Evolutionary conservation across 2,329 filamentous ascomycete genomes (phyloP).

Genomic region (Huntiella moniliformis): DNA sequence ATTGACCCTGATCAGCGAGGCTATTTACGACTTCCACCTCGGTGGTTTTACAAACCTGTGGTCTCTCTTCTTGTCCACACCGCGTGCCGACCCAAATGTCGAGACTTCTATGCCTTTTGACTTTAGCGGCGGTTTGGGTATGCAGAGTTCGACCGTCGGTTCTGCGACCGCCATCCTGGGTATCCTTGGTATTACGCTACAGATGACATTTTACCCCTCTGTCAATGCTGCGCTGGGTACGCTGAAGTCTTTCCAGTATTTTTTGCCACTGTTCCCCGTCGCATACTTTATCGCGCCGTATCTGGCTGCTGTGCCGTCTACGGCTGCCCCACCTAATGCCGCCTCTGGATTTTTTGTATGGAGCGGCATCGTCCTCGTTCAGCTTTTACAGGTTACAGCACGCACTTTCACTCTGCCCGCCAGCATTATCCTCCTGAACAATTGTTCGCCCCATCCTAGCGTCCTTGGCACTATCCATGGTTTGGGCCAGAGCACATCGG

Average conservation of each 20-base stretch:
- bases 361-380: conserved; percentile 40
- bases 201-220: conserved; percentile 48
- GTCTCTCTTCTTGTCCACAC: conserved; percentile 50
- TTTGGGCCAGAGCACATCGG: conserved; percentile 31
- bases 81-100: conserved; percentile 23
- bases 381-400: conserved; percentile 51
- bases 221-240: conserved; percentile 47
- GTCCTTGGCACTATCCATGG: conserved; percentile 40
- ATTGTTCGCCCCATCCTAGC: conserved; percentile 38
- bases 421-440: conserved; percentile 41
- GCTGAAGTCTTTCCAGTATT: conserved; percentile 44
- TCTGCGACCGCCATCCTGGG: conserved; percentile 52
- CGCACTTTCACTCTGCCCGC: conserved; percentile 48
- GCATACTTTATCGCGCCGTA: conserved; percentile 52
- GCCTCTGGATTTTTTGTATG: conserved; percentile 34
- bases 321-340: conserved; percentile 21
- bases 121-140: conserved; percentile 48
- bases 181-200: conserved; percentile 47
- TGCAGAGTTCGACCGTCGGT: conserved; percentile 47
- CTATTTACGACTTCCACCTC: conserved; percentile 52
- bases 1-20: conserved; percentile 40
- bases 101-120: conserved; percentile 23
- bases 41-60: conserved; percentile 51
- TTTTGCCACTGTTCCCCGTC: conserved; percentile 46
- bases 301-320: conserved; percentile 41